A percentile compares a stretch with the other conserved stretches of the same genome.
Evolutionary conservation across 2,329 filamentous ascomycete genomes (phyloP).

Genomic region (Pyrenophora graminea): DNA sequence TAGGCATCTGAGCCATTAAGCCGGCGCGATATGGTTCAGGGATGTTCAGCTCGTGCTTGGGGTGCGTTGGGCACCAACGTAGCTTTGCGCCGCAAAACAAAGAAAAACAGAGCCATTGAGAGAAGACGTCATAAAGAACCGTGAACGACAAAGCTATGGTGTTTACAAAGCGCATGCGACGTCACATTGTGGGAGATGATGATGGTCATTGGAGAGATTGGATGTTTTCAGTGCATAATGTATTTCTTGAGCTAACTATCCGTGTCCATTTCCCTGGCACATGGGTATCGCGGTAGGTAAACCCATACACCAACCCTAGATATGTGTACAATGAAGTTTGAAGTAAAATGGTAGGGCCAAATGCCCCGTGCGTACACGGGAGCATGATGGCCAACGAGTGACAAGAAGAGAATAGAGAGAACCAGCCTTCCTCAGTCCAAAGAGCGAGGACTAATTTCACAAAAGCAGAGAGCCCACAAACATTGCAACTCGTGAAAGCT

Average conservation of each 20-base stretch:
- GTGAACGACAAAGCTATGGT: too few relatives aligned
- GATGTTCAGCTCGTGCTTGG: too few relatives aligned
- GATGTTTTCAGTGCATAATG: conserved; percentile 6
- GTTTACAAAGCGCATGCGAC: too few relatives aligned
- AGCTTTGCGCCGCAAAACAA: too few relatives aligned
- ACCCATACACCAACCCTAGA: conserved; percentile 24
- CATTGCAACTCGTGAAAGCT: conserved; percentile 17
- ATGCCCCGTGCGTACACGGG: conserved; percentile 1
- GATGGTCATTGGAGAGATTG: neutral
- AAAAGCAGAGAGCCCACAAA: conserved; percentile 9
- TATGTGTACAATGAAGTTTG: conserved; percentile 34
- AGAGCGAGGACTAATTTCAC: too few relatives aligned
- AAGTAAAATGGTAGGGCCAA: conserved; percentile 7
- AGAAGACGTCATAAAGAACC: too few relatives aligned
- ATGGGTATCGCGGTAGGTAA: conserved; percentile 22
- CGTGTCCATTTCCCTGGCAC: conserved; percentile 18
- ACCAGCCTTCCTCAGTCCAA: too few relatives aligned
- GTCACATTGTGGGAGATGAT: neutral
- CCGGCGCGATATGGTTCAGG: too few relatives aligned
- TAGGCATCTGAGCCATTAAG: too few relatives aligned
- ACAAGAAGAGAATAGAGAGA: conserved; percentile 29
- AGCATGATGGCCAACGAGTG: conserved; percentile 26
- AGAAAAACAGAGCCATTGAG: too few relatives aligned
- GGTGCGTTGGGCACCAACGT: too few relatives aligned
- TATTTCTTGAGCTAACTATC: conserved; percentile 17